phyloP scores from a whole-genome alignment of 495 filamentous ascomycete genomes.

The Xylaria nigripes region DNA sequence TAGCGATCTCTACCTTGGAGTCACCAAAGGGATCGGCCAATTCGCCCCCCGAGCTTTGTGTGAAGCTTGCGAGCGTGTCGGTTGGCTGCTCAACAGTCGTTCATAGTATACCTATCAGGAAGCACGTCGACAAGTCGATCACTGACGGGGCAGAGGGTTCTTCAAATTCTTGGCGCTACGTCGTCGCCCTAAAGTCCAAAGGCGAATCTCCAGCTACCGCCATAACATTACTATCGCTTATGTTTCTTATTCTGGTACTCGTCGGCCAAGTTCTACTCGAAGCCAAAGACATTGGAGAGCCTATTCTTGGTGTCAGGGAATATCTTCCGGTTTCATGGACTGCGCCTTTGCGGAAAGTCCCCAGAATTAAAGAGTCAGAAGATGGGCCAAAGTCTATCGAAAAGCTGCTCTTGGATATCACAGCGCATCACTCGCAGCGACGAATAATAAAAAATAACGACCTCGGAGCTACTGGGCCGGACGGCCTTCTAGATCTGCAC shows the following conservation, averaged over 20 bases:
- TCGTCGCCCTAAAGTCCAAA: slow-evolving; percentile 52
- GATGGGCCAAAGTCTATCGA: slow-evolving; percentile 20
- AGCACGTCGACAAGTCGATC: slow-evolving; percentile 37
- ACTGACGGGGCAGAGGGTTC: slow-evolving; percentile 37
- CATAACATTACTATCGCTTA: slow-evolving; percentile 40
- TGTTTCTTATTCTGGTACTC: slow-evolving; percentile 50
- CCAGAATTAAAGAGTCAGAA: slow-evolving; percentile 4
- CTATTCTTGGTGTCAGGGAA: slow-evolving; percentile 40
- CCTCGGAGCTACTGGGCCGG: slow-evolving; percentile 10
- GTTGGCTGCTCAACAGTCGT: slow-evolving; percentile 80
- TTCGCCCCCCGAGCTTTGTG: slow-evolving; percentile 47
- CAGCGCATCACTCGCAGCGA: slow-evolving; percentile 15
- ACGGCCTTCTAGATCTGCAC: slow-evolving; percentile 21
- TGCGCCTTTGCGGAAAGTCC: slow-evolving; percentile 15
- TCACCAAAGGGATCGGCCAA: slow-evolving; percentile 41
- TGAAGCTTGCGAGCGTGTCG: slow-evolving; percentile 73
- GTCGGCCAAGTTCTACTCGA: slow-evolving; percentile 61
- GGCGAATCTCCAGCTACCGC: slow-evolving; percentile 40
- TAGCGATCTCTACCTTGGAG: slow-evolving; percentile 67
- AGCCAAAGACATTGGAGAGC: slow-evolving; percentile 51
- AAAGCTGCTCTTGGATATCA: slow-evolving; percentile 17
- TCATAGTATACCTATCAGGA: slow-evolving; percentile 67
- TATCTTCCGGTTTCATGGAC: slow-evolving; percentile 25
- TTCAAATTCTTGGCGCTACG: slow-evolving; percentile 49
- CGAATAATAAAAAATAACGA: slow-evolving; percentile 21